Base-by-base conservation (phyloP, 768 basidiomycete genomes). In the Rubroboletus pulcherrimus region DNA sequence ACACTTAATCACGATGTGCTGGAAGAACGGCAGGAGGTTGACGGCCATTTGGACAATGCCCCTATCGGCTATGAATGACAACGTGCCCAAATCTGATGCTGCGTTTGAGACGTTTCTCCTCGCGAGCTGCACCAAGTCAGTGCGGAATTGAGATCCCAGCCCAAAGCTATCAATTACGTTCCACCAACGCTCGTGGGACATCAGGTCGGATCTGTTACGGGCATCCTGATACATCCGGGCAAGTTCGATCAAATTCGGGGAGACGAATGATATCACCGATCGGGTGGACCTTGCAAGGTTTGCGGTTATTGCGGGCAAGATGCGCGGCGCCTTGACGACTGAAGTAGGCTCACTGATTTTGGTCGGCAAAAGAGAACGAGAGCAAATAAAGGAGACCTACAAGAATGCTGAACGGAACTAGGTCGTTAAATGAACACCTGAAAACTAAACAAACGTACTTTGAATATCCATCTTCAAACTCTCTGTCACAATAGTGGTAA, bases 331-430 rank as follows among this genome's bases (percentile, higher is more conserved):
- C 73, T 98, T 98, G 43, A 79, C 73, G n/a, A 87, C 78, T 0
- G 94, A 97, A 1, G 97, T 98, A 1, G 97, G 96, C 71, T 99
- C 97, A 69, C 90, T 91, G 59, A n/a, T 56, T 50, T 47, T 29
- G 21, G 35, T 61, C 35, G 56, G 64, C 48, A 53, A 50, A 43
- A 19, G 37, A 33, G 7, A 29, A 35, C 7, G 30, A 43, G 42
- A 45, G 34, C 8, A 26, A 24, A 40, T 26, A 55, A 49, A 37
- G 15, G 3, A 3, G 33, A 74, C 85, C 62, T 66, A 90, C 89
- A 91, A 93, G 67, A 95, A 87, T 14, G 83, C 91, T 93, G 56
- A 19, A 54, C 4, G 38, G 29, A 54, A 54, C 43, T 33, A 38
- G 39, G 54, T 55, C 35, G 60, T 30, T 53, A 15, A 42, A 44